Evolutionary conservation across 345 rosid species (phyloP).

Genomic region (Laguncularia racemosa): DNA sequence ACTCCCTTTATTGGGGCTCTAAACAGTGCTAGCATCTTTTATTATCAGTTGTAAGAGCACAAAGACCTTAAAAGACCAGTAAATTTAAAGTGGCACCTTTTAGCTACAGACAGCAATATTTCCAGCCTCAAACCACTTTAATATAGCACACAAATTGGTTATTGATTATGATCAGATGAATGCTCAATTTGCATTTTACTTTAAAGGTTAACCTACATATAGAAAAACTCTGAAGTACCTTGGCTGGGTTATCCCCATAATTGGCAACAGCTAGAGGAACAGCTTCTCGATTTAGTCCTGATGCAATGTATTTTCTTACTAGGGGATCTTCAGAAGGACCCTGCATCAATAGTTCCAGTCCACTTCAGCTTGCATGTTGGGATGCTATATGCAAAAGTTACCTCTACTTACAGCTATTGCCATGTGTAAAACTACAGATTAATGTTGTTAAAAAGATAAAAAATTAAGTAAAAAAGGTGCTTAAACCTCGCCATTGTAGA

Average conservation of each 20-base stretch:
- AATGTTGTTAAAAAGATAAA: not conserved
- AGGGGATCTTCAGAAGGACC: conserved; percentile 49
- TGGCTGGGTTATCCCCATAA: conserved; percentile 80
- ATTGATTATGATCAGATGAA: no score
- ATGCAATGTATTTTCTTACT: conserved; percentile 56
- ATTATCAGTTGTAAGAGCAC: no score
- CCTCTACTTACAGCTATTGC: no score
- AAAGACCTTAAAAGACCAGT: no score
- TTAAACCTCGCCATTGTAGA: not conserved
- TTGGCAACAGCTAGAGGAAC: conserved; percentile 66
- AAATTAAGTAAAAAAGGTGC: conserved; percentile 1
- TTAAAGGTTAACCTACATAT: no score
- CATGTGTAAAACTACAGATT: not conserved
- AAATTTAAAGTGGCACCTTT: no score
- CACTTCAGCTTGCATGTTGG: not conserved
- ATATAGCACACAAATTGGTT: no score
- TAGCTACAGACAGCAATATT: no score
- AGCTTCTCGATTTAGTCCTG: conserved; percentile 63
- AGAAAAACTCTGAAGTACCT: conserved; percentile 29
- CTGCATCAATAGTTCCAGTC: conserved; percentile 25
- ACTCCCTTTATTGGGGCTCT: no score
- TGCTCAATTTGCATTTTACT: no score
- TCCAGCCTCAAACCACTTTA: no score
- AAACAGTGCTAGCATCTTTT: no score
- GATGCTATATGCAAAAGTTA: not conserved